Evolutionary conservation across 1,284 basidiomycete genomes (phyloP).

Genomic region (Taiwanofungus camphoratus): DNA sequence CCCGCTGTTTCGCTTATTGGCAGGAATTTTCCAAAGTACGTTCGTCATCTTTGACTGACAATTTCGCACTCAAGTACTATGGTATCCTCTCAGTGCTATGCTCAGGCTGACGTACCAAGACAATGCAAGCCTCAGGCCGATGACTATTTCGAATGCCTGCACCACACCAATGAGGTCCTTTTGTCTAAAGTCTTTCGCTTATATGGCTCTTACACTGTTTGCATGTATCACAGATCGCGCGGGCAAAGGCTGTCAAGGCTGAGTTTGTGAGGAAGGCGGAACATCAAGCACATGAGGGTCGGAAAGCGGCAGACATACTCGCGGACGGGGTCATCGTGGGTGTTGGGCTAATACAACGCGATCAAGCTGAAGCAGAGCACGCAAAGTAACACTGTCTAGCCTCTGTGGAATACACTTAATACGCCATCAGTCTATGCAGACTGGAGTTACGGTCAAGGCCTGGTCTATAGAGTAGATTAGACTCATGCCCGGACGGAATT

Average conservation of each 20-base stretch:
- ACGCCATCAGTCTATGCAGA: too few relatives aligned
- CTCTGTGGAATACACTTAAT: too few relatives aligned
- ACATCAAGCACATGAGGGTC: conserved; percentile 60
- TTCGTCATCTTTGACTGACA: not conserved
- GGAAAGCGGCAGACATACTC: conserved; percentile 67
- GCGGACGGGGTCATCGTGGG: conserved; percentile 72
- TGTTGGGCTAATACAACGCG: conserved; percentile 66
- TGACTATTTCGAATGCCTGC: conserved; percentile 93
- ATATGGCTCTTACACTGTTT: not conserved
- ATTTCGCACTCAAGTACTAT: conserved; percentile 2
- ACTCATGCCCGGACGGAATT: too few relatives aligned
- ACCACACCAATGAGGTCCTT: conserved; percentile 84
- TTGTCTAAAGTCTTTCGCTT: not conserved
- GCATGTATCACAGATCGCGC: conserved; percentile 48
- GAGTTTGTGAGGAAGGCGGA: conserved; percentile 70
- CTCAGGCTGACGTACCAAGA: conserved; percentile 69
- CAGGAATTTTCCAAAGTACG: conserved; percentile 81
- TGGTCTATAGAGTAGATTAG: too few relatives aligned
- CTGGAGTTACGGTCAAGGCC: too few relatives aligned
- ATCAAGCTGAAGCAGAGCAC: conserved; percentile 25
- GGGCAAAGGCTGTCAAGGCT: conserved; percentile 67
- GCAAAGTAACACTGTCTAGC: conserved; percentile 5
- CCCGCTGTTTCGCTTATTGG: conserved; percentile 91
- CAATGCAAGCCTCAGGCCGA: conserved; percentile 74
- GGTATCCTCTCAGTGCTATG: conserved; percentile 67